phyloP scores from a whole-genome alignment of 2,329 filamentous ascomycete genomes.

The Venturiaceae sp. region DNA sequence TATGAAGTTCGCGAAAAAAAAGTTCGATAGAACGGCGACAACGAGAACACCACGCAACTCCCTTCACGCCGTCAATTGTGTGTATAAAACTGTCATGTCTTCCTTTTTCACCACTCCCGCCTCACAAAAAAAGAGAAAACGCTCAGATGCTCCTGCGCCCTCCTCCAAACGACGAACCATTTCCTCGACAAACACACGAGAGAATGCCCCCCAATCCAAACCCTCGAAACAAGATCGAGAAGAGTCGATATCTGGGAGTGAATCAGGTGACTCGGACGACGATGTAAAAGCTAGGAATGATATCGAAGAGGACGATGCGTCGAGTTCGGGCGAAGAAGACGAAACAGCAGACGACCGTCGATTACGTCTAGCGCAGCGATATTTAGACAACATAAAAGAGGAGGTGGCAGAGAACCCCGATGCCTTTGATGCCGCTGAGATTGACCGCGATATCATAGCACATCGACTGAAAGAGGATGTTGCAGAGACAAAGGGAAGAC shows the following conservation, averaged over 20 bases:
- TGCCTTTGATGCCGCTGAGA: slow-evolving; percentile 88
- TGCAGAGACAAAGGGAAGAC: slow-evolving; percentile 78
- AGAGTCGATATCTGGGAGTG: slow-evolving; percentile 82
- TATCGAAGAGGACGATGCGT: slow-evolving; percentile 22
- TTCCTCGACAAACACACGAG: slow-evolving; percentile 30
- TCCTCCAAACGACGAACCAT: slow-evolving; percentile 51
- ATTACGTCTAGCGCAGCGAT: slow-evolving; percentile 79
- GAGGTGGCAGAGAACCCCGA: slow-evolving; percentile 58
- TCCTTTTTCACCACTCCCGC: slow-evolving; percentile 91
- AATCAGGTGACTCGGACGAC: slow-evolving; percentile 55
- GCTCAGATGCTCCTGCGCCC: slow-evolving; percentile 37
- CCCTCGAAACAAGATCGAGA: slow-evolving; percentile 37
- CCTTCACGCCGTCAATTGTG: background rate
- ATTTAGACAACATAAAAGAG: slow-evolving; percentile 79
- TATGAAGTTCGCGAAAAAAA: background rate
- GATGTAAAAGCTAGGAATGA: slow-evolving; percentile 26
- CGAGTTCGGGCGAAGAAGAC: slow-evolving; percentile 61
- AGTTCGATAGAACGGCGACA: background rate
- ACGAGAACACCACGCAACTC: background rate
- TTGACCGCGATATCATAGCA: slow-evolving; percentile 86
- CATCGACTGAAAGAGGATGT: slow-evolving; percentile 86
- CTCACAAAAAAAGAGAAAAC: slow-evolving; percentile 84
- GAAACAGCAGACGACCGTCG: slow-evolving; percentile 88
- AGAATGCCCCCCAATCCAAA: slow-evolving; percentile 22
- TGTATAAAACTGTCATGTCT: slow-evolving; percentile 52